phyloP scores from a whole-genome alignment of 2,329 filamentous ascomycete species.

The Fusarium stilboides region DNA sequence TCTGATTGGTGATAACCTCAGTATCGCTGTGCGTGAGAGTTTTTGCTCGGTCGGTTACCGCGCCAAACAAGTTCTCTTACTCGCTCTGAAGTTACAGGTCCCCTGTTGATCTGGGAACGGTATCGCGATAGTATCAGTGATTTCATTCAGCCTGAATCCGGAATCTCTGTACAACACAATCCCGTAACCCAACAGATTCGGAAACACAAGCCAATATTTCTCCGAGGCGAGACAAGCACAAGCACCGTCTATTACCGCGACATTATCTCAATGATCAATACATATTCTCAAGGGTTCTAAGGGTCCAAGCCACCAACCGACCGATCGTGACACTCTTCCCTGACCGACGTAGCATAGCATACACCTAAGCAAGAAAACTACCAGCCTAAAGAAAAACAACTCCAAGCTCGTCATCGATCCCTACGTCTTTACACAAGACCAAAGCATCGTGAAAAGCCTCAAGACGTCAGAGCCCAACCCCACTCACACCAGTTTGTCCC shows the following conservation, averaged over 20 bases:
- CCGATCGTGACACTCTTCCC: conserved; percentile 11
- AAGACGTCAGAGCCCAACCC: conserved; percentile 42
- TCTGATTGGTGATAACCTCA: conserved; percentile 42
- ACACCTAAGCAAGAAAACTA: conserved; percentile 18
- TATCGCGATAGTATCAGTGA: background rate
- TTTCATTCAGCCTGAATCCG: conserved; percentile 31
- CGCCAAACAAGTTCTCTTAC: conserved; percentile 12
- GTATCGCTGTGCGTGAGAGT: conserved; percentile 2
- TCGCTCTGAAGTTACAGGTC: conserved; percentile 5
- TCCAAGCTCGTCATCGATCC: conserved; percentile 34
- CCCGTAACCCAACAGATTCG: background rate
- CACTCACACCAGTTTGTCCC: conserved; percentile 30
- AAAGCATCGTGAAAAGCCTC: conserved; percentile 43
- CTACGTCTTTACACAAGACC: background rate
- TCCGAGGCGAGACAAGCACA: conserved; percentile 5
- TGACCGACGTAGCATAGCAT: conserved; percentile 28
- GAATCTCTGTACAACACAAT: conserved; percentile 3
- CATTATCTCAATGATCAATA: conserved; percentile 2
- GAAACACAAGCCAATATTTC: conserved; percentile 1
- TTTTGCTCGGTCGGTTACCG: conserved; percentile 36
- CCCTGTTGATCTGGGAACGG: conserved; percentile 36
- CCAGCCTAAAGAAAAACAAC: background rate
- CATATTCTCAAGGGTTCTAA: conserved; percentile 18
- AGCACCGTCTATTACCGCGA: conserved; percentile 22
- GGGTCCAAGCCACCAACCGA: conserved; percentile 29